phyloP scores from a whole-genome alignment of 2,329 filamentous ascomycete species.

The Pseudocercospora vitis region DNA sequence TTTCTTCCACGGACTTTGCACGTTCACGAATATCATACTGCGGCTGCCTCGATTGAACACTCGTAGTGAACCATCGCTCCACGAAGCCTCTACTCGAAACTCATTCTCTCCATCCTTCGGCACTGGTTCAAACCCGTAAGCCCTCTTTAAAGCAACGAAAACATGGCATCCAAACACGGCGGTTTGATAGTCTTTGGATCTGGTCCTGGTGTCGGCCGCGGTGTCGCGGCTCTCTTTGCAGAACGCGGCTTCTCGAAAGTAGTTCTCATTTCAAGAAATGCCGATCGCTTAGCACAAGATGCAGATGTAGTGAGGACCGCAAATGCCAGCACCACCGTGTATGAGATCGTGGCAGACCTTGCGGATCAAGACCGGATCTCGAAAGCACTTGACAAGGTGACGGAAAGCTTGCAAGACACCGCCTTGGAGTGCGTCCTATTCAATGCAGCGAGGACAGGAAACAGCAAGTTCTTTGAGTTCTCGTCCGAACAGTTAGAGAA shows the following conservation, averaged over 20 bases:
- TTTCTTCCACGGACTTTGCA: too few species aligned
- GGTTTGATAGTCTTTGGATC: constrained; percentile 34
- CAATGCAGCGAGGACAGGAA: constrained; percentile 51
- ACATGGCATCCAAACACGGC: constrained; percentile 23
- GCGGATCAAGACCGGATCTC: constrained; percentile 41
- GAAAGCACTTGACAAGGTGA: constrained; percentile 42
- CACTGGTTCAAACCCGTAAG: too few species aligned
- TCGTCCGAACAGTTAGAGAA: constrained; percentile 48
- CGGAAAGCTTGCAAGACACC: constrained; percentile 38
- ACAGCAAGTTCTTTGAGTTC: constrained; percentile 44
- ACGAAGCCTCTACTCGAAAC: too few species aligned
- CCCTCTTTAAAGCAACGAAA: too few species aligned
- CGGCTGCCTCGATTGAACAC: too few species aligned
- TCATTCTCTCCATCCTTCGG: neutral
- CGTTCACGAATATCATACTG: too few species aligned
- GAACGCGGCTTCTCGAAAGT: constrained; percentile 30
- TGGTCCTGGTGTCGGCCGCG: constrained; percentile 34
- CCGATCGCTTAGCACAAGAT: constrained; percentile 29
- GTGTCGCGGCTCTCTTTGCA: constrained; percentile 32
- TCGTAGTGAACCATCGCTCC: too few species aligned
- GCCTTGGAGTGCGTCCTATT: constrained; percentile 50
- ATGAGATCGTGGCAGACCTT: constrained; percentile 47
- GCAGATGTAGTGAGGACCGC: constrained; percentile 22
- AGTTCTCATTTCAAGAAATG: constrained; percentile 30
- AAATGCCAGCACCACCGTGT: constrained; percentile 33